A percentile compares a stretch with the other conserved stretches of the same genome.
Evolutionary conservation across 1,284 basidiomycete species (phyloP).

Genomic region (Fomitopsis schrenkii): DNA sequence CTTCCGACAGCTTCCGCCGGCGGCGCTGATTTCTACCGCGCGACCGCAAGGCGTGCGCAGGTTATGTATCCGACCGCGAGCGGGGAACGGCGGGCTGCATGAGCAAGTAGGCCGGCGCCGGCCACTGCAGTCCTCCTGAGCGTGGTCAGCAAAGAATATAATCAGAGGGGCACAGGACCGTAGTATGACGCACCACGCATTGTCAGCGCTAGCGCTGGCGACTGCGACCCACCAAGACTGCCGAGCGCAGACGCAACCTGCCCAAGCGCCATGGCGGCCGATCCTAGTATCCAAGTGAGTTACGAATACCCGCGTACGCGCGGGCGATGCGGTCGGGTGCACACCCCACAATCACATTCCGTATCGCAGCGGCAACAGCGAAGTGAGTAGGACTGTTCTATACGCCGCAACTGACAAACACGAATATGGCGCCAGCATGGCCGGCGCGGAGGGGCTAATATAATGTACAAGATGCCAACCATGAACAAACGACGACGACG

Average conservation of each 20-base stretch:
- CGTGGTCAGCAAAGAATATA: neutral
- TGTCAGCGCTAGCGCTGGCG: neutral
- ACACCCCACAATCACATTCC: neutral
- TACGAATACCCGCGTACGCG: too few species aligned
- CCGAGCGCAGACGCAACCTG: neutral
- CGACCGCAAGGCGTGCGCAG: too few species aligned
- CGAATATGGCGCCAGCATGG: neutral
- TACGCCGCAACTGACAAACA: neutral
- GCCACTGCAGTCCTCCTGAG: too few species aligned
- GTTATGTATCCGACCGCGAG: too few species aligned
- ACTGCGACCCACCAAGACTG: neutral
- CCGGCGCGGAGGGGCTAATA: slow-evolving; percentile 15
- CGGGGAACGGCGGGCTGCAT: too few species aligned
- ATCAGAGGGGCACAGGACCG: neutral
- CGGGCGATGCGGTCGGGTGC: neutral
- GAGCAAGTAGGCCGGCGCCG: too few species aligned
- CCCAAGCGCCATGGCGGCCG: neutral
- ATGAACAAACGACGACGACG: slow-evolving; percentile 2
- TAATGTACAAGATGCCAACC: slow-evolving; percentile 17
- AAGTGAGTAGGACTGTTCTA: neutral
- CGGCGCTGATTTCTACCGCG: too few species aligned
- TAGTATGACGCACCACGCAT: neutral
- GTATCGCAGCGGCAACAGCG: neutral
- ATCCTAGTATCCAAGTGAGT: too few species aligned
- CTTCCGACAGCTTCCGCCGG: too few species aligned